These are phyloP conservation scores for Kodamaea sagamina DNA, from an alignment of 805 yeast genomes.

Conservation along the genomic window DNA sequence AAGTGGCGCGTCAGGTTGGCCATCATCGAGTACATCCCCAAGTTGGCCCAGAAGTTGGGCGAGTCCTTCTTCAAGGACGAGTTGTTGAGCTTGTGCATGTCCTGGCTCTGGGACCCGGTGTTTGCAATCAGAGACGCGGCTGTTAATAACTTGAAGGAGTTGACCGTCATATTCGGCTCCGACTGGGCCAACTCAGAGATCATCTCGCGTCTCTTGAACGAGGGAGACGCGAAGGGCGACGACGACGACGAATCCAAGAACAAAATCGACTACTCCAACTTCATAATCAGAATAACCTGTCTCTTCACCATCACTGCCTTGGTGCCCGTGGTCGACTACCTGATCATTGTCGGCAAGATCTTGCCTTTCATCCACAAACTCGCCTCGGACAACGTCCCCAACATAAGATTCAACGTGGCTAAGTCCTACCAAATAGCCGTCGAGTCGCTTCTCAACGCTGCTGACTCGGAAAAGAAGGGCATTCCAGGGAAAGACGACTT, in stretches of 20 bases:
- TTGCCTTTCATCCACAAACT: slow-evolving; percentile 78
- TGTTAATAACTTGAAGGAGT: slow-evolving; percentile 73
- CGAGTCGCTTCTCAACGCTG: slow-evolving; percentile 43
- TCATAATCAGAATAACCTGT: slow-evolving; percentile 89
- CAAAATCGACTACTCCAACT: slow-evolving; percentile 61
- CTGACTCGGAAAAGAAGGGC: slow-evolving; percentile 2
- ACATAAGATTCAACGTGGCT: slow-evolving; percentile 93
- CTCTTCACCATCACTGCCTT: slow-evolving; percentile 84
- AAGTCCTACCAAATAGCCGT: slow-evolving; percentile 70
- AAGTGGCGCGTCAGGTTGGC: slow-evolving; percentile 98
- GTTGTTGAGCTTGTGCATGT: slow-evolving; percentile 84
- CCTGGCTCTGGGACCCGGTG: slow-evolving; percentile 99
- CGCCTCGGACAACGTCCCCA: slow-evolving; percentile 83
- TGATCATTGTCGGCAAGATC: slow-evolving; percentile 60
- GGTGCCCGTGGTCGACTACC: slow-evolving; percentile 64
- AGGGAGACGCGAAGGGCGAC: slow-evolving; percentile 18
- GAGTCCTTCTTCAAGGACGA: slow-evolving; percentile 91
- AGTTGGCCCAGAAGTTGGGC: slow-evolving; percentile 91
- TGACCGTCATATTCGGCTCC: slow-evolving; percentile 86
- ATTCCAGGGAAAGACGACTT: slow-evolving; percentile 23
- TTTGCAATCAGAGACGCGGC: slow-evolving; percentile 97
- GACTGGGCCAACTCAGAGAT: slow-evolving; percentile 90
- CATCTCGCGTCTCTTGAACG: slow-evolving; percentile 65
- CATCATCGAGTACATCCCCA: slow-evolving; percentile 93
- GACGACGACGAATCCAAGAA: slow-evolving; percentile 25